Percentiles rank a stretch among this genome's conserved stretches.
These are phyloP conservation scores for Gaeumannomyces sp. DNA, from an alignment of 2,329 filamentous ascomycete genomes.

Conservation along the genomic window DNA sequence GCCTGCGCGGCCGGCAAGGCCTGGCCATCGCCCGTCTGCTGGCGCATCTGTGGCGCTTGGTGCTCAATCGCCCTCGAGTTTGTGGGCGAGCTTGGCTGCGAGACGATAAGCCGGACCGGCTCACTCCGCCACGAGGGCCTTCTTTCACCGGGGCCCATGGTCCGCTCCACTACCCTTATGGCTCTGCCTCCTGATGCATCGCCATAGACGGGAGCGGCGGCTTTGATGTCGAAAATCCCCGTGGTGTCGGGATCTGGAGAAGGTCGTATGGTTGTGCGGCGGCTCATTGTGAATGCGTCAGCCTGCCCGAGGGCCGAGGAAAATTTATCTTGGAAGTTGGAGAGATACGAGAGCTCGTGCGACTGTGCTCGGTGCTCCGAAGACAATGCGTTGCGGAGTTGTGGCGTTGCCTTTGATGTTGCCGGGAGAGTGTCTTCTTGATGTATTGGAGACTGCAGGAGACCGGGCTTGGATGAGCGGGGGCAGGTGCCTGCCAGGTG, in stretches of 20 bases:
- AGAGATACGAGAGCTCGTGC: no score
- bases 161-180: background rate
- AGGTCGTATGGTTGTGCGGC: background rate
- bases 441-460: no score
- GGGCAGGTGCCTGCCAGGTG: background rate
- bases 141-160: no score
- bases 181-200: background rate
- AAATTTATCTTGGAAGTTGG: no score
- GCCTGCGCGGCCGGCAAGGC: background rate
- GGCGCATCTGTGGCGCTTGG: no score
- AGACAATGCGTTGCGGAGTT: no score
- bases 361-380: no score
- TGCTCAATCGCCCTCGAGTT: background rate
- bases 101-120: constrained; percentile 3
- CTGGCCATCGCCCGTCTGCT: background rate
- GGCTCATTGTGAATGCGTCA: background rate
- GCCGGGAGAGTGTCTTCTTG: no score
- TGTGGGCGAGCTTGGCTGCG: background rate
- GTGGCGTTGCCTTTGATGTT: no score
- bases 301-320: no score
- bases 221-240: constrained; percentile 8
- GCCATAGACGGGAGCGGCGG: background rate
- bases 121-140: background rate
- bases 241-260: background rate
- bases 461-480: no score